Evolutionary conservation across 768 basidiomycete genomes (phyloP).

Genomic region (Agaricus bisporus): DNA sequence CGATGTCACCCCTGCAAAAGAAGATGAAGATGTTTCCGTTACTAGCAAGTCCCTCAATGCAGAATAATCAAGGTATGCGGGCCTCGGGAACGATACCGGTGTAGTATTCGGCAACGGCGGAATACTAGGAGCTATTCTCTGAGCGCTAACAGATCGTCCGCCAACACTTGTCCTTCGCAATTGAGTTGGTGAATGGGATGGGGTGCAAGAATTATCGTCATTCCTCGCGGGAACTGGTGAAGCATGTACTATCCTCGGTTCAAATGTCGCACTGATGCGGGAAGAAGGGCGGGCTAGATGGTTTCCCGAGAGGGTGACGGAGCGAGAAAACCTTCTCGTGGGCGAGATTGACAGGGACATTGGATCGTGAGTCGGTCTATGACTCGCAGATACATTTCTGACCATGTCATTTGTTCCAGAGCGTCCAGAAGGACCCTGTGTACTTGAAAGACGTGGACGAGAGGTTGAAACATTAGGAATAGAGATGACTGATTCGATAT

Average conservation of each 20-base stretch:
- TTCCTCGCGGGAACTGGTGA: conserved; percentile 30
- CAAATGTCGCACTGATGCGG: conserved; percentile 29
- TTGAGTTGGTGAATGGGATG: conserved; percentile 26
- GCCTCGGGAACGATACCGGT: conserved; percentile 49
- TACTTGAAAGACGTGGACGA: conserved; percentile 33
- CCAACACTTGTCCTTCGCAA: conserved; percentile 18
- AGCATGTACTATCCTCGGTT: conserved; percentile 68
- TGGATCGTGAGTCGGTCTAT: conserved; percentile 5
- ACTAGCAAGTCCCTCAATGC: conserved; percentile 65
- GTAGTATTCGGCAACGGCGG: conserved; percentile 22
- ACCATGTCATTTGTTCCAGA: not conserved
- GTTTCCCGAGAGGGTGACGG: conserved; percentile 19
- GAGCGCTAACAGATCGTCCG: conserved; percentile 13
- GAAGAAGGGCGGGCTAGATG: conserved; percentile 23
- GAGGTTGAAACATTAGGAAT: conserved; percentile 45
- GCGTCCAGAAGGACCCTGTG: conserved; percentile 16
- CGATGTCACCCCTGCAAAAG: conserved; percentile 17
- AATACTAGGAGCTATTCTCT: conserved; percentile 22
- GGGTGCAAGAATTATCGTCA: conserved; percentile 38
- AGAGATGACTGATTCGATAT: conserved; percentile 62
- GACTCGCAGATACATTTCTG: conserved; percentile 5
- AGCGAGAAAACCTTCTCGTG: conserved; percentile 37
- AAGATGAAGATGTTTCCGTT: conserved; percentile 37
- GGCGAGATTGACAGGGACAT: conserved; percentile 22
- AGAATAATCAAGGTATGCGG: conserved; percentile 73